A percentile compares a stretch with the other conserved stretches of the same genome.
Conservation (phyloP, 176 grass and related monocot species). For the Thalia dealbata region DNA sequence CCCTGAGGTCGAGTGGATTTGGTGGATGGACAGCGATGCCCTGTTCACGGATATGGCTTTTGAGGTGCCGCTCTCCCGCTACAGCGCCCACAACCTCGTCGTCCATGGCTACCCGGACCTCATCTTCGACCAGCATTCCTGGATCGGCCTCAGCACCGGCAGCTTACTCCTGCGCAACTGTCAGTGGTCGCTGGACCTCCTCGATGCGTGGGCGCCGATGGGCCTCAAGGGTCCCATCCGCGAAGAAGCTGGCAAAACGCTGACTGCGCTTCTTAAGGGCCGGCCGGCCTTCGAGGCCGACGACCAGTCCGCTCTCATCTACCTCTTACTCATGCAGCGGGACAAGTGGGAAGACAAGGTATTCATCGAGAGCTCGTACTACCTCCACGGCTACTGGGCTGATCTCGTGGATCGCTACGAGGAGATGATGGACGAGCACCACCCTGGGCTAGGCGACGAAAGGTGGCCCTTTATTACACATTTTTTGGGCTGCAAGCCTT, state of each 20-base stretch:
- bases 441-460: constrained; percentile 63
- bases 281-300: constrained; percentile 62
- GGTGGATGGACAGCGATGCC: constrained; percentile 73
- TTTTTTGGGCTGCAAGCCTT: constrained; percentile 52
- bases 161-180: constrained; percentile 73
- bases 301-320: constrained; percentile 71
- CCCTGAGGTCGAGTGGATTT: constrained; percentile 79
- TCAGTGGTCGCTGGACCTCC: constrained; percentile 76
- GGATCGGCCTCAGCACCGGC: constrained; percentile 47
- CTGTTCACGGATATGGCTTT: constrained; percentile 85
- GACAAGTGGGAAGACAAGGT: constrained; percentile 51
- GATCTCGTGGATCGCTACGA: constrained; percentile 48
- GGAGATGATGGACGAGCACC: constrained; percentile 46
- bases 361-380: constrained; percentile 61
- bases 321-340: constrained; percentile 49
- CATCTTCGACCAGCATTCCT: constrained; percentile 37
- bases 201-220: constrained; percentile 73
- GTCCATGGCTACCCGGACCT: constrained; percentile 38
- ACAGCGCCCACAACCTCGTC: constrained; percentile 43
- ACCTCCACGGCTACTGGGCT: constrained; percentile 53
- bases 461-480: constrained; percentile 74
- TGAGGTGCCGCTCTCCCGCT: constrained; percentile 42
- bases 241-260: constrained; percentile 35
- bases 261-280: constrained; percentile 35
- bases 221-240: constrained; percentile 38